phyloP scores from a whole-genome alignment of 768 basidiomycete genomes.

The Phylloporus scabripes region DNA sequence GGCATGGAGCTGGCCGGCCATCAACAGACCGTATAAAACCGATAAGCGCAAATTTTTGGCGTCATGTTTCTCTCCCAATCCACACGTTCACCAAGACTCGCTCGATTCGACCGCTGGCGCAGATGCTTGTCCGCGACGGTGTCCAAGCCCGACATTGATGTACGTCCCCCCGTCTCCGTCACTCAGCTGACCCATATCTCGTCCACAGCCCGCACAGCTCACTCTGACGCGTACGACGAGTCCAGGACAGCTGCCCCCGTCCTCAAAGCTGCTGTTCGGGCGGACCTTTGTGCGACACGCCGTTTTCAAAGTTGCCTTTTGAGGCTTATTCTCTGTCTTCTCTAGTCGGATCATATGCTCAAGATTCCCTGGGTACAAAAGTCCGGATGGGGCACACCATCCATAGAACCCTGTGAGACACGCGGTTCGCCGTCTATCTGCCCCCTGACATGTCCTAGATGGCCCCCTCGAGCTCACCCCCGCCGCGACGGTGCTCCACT shows the following conservation, averaged over 20 bases:
- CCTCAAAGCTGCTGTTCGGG: conserved; percentile 73
- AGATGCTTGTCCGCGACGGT: conserved; percentile 16
- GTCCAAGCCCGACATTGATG: conserved; percentile 48
- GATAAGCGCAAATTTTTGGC: conserved; percentile 5
- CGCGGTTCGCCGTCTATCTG: background rate
- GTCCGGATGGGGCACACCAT: conserved; percentile 77
- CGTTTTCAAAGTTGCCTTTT: conserved; percentile 2
- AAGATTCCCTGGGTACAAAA: conserved; percentile 64
- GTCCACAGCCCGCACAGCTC: conserved; percentile 46
- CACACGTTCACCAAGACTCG: conserved; percentile 9
- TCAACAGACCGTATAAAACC: conserved; percentile 21
- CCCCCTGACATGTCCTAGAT: conserved; percentile 16
- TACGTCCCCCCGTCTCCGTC: conserved; percentile 13
- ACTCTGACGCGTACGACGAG: conserved; percentile 42
- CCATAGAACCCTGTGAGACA: conserved; percentile 75
- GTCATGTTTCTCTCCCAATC: conserved; percentile 20
- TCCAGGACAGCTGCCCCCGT: conserved; percentile 59
- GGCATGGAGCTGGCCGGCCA: conserved; percentile 6
- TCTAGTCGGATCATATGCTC: conserved; percentile 83
- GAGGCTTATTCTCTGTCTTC: conserved; percentile 5
- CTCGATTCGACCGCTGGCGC: background rate
- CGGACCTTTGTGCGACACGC: conserved; percentile 63
- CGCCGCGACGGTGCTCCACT: conserved; percentile 75
- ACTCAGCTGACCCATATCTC: background rate
- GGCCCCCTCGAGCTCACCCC: conserved; percentile 23